Evolutionary conservation across 1,284 basidiomycete genomes (phyloP), one percentile per base, ranked within the genome.

Genomic region (Cystobasidiaceae sp.): DNA sequence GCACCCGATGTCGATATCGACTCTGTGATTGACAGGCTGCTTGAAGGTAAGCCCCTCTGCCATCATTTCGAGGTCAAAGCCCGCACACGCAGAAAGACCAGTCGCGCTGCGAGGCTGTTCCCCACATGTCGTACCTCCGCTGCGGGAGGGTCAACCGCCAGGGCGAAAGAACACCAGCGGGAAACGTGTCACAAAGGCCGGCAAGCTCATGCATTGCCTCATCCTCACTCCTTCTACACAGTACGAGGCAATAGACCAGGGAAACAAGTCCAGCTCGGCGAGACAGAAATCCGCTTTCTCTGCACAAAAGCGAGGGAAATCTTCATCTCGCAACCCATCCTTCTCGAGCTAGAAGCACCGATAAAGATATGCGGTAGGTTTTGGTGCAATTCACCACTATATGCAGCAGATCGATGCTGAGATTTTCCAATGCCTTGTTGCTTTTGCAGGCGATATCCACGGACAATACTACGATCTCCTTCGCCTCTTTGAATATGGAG

Each of bases 281-380:
- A 94, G 79, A 92, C 91, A 80, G 92, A 94, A 81, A 94, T 94
- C 83, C 93, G 91, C 79, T 91, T 90, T 77, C 83, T 94, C 70
- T 94, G 91, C 81, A 90, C 90, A 76, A 92, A 89, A 81, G 91
- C 92, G 68, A 83, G 92, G 73, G 91, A 94, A 79, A 93, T 94
- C 75, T 93, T 94, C 80, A 93, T 93, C 80, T 90, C 89, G 79
- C 92, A 94, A 77, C 92, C 92, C 68, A 93, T 94, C 76, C 81
- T 94, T 68, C 83, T 94, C 76, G 92, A 94, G 81, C 82, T 94
- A 73, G 91, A 94, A 78, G 91, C 91, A 66, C 91, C 91, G 74
- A 94, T 94, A 81, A 94, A 94, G 85, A 94, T 94, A 78, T 94
- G 92, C 77, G 91, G 91, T 92, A 72, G 72, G 89, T 85, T 45